Conservation (phyloP, 805 yeast genomes). For the Yamadazyma paraphyllophila region DNA sequence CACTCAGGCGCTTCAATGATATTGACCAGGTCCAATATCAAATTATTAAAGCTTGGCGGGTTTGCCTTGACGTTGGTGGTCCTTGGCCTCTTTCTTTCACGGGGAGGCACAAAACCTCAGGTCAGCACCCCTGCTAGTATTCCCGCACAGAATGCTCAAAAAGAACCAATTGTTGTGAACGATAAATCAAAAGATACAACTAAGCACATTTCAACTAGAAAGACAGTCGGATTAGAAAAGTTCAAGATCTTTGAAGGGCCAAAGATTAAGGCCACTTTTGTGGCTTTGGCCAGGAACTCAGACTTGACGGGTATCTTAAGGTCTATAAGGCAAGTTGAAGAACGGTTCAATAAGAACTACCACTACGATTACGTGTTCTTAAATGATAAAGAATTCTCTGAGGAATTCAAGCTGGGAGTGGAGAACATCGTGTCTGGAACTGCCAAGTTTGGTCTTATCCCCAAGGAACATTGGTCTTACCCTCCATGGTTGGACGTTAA, state of each 20-base stretch:
- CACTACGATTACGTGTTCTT: slow-evolving; percentile 94
- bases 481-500: slow-evolving; percentile 80
- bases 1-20: background rate
- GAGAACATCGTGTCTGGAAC: slow-evolving; percentile 69
- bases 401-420: slow-evolving; percentile 73
- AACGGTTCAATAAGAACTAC: slow-evolving; percentile 77
- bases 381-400: slow-evolving; percentile 81
- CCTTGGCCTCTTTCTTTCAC: background rate
- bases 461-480: slow-evolving; percentile 83
- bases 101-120: background rate
- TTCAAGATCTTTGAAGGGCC: slow-evolving; percentile 33
- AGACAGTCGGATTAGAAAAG: slow-evolving; percentile 14
- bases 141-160: no score
- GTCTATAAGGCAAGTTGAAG: slow-evolving; percentile 79
- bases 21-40: slow-evolving; percentile 1
- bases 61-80: background rate
- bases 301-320: slow-evolving; percentile 61
- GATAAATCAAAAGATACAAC: background rate
- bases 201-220: background rate
- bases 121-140: no score
- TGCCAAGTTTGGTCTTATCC: slow-evolving; percentile 75
- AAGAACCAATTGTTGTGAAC: no score
- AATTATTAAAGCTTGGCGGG: background rate
- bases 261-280: slow-evolving; percentile 74
- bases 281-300: slow-evolving; percentile 72